Base-by-base conservation (phyloP, 305 asterid genomes). In the Fraxinus platypoda region DNA sequence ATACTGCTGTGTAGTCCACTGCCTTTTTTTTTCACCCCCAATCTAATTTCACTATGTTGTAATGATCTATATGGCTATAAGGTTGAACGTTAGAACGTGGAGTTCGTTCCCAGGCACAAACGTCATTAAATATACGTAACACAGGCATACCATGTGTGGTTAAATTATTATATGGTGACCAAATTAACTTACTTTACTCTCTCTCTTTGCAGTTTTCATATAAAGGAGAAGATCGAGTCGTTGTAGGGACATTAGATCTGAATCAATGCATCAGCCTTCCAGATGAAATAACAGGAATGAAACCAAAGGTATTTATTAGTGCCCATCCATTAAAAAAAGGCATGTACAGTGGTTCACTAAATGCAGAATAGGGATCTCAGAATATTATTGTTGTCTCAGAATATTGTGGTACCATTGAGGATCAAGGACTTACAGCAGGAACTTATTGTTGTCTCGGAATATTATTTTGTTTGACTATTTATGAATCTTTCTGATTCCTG, bases 221-320 rank as follows among this genome's bases (percentile, higher is more conserved):
- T 38, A 86, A 89, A 57, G 91, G 91, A 59, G 94, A 79, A 83
- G 91, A 94, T 52, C 87, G 90, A 83, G 95, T 95, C 19, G 97
- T 94, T 28, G 97, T 95, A 66, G 99, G 97, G 75, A 91, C 95
- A 38, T 89, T 95, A 77, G 99, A 95, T 88, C 82, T 95, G 84
- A 93, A 93, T 85, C 99, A 95, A 85, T 94, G 99, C 81, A 43
- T 92, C 85, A 86, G 93, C 83, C 97, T 95, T 76, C 97, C 99
- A 4, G 92, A 91, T 86, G 99, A 94, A 92, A 85, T 94, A 78
- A 35, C 85, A 21, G 99, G 99, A 86, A 83, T 62, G 88, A 94
- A 88, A 82, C 99, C 99, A 43, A 86, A 91, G 99, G 99, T 93
- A 85, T 23, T 71, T 76, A 30, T 76, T 15, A 66, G 33, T 23